Evolutionary conservation across 164 flowering plant genomes (phyloP).

Genomic region (Tetracentron sinense): DNA sequence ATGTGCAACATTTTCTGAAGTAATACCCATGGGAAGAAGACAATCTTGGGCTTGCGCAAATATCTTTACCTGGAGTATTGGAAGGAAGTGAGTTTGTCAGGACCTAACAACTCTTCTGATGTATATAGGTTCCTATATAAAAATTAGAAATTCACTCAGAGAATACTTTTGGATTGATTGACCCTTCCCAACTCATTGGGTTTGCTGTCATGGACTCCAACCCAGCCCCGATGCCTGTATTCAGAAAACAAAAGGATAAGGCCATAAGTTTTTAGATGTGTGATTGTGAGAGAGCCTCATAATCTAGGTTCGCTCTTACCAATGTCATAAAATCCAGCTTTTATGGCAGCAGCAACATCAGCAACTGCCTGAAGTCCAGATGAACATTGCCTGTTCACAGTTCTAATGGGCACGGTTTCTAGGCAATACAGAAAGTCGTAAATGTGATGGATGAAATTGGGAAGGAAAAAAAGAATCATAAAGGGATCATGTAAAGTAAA

Average conservation of each 20-base stretch:
- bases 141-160: constrained; percentile 1
- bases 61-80: constrained; percentile 41
- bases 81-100: constrained; percentile 4
- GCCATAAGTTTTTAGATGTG: background rate
- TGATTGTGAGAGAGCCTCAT: background rate
- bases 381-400: constrained; percentile 95
- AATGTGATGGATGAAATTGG: background rate
- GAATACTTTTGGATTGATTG: constrained; percentile 76
- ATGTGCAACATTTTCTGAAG: constrained; percentile 98
- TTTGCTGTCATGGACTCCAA: constrained; percentile 86
- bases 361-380: constrained; percentile 99
- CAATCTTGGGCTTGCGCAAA: constrained; percentile 76
- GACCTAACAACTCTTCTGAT: no score
- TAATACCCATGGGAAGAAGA: constrained; percentile 96
- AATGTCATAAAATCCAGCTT: constrained; percentile 95
- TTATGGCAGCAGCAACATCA: constrained; percentile 98
- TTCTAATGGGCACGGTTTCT: constrained; percentile 92
- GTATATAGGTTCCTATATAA: no score
- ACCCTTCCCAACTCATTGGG: constrained; percentile 63
- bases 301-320: constrained; percentile 37
- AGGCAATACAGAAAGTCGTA: constrained; percentile 8
- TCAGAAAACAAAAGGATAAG: background rate
- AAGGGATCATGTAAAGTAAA: background rate
- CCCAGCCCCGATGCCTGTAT: constrained; percentile 95
- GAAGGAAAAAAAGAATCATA: background rate